Conservation (phyloP, 768 basidiomycete genomes). For the Pisolithus microcarpus region DNA sequence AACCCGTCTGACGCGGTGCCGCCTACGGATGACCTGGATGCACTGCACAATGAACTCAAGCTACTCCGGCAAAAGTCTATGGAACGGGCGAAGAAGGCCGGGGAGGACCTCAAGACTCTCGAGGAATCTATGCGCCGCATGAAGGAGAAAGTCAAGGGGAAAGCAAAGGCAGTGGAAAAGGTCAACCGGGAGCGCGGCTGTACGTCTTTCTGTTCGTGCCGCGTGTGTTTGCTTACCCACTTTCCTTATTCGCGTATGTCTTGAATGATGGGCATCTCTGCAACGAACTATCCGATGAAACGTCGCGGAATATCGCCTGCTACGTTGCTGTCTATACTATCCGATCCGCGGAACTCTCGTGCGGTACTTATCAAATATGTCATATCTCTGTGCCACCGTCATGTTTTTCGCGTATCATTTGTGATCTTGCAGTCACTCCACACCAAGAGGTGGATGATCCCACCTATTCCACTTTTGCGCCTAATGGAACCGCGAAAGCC, state of each 20-base stretch:
- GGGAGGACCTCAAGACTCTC: conserved; percentile 65
- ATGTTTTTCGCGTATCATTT: conserved; percentile 5
- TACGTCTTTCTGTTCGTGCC: conserved; percentile 38
- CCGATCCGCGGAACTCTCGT: conserved; percentile 7
- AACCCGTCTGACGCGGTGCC: conserved; percentile 60
- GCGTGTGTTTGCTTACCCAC: conserved; percentile 8
- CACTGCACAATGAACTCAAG: conserved; percentile 55
- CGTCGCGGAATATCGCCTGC: conserved; percentile 4
- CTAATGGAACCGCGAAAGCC: conserved; percentile 35
- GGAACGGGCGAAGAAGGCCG: conserved; percentile 67
- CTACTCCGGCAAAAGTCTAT: conserved; percentile 45
- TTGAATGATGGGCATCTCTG: conserved; percentile 3
- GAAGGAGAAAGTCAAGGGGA: conserved; percentile 71
- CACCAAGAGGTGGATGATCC: conserved; percentile 45
- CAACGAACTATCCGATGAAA: conserved; percentile 7
- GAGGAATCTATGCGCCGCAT: conserved; percentile 71
- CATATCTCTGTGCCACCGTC: conserved; percentile 1
- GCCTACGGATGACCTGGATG: conserved; percentile 63
- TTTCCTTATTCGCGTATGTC: conserved; percentile 12
- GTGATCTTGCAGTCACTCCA: conserved; percentile 36
- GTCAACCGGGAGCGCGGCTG: conserved; percentile 70
- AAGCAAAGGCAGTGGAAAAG: conserved; percentile 63
- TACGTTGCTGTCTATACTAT: not conserved
- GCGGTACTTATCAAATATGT: conserved; percentile 8
- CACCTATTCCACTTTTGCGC: conserved; percentile 23